Evolutionary conservation across 768 basidiomycete genomes (phyloP).

Genomic region (Tulasnella sp.): DNA sequence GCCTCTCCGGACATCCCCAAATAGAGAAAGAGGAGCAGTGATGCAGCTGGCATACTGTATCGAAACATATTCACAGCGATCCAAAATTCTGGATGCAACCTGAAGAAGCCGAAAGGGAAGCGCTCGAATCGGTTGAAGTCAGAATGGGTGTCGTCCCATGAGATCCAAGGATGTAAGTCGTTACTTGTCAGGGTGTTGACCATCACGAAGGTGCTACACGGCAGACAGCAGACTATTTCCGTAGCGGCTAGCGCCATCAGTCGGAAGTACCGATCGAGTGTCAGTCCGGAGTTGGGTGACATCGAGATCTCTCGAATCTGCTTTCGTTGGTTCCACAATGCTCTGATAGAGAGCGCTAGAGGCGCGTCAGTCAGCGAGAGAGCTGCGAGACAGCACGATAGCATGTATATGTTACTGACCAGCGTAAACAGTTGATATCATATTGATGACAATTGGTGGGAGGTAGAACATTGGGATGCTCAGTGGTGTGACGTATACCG

Average conservation of each 20-base stretch:
- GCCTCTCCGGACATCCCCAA: constrained; percentile 40
- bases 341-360: constrained; percentile 7
- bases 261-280: constrained; percentile 22
- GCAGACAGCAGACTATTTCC: constrained; percentile 19
- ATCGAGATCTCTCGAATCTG: neutral
- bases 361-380: neutral
- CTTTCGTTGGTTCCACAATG: constrained; percentile 6
- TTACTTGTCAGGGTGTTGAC: neutral
- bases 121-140: constrained; percentile 15
- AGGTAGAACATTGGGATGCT: constrained; percentile 35
- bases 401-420: constrained; percentile 31
- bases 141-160: constrained; percentile 16
- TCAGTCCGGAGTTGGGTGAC: constrained; percentile 16
- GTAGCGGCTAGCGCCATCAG: constrained; percentile 23
- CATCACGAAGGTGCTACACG: constrained; percentile 12
- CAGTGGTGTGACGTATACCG: constrained; percentile 37
- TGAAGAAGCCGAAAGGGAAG: constrained; percentile 12
- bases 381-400: too few relatives aligned
- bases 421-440: constrained; percentile 31
- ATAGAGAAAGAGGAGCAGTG: constrained; percentile 51
- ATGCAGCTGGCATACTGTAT: constrained; percentile 38
- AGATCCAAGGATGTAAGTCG: constrained; percentile 14
- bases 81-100: constrained; percentile 22
- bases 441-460: constrained; percentile 36
- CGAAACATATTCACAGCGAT: constrained; percentile 26